Evolutionary conservation across 2,329 filamentous ascomycete genomes (phyloP).

Genomic region (Chaetomium sp.): DNA sequence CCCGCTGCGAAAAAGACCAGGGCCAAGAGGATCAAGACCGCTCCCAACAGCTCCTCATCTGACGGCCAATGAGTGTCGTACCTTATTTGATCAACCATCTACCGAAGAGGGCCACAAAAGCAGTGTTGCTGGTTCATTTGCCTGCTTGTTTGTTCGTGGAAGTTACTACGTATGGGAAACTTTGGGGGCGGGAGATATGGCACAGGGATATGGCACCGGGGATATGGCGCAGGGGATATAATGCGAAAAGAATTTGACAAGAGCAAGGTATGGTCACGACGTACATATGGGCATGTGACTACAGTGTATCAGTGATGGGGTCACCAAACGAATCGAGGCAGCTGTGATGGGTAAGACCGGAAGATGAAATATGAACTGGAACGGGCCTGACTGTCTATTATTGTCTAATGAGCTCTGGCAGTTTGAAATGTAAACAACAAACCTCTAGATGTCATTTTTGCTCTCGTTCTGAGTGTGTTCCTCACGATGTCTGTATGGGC

Average conservation of each 20-base stretch:
- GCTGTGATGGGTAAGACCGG: too few relatives aligned
- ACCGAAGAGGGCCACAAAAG: not conserved
- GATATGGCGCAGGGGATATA: not conserved
- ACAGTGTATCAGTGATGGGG: not conserved
- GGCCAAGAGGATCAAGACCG: slow-evolving; percentile 17
- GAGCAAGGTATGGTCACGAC: not conserved
- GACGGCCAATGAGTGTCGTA: slow-evolving; percentile 2
- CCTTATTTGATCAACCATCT: not conserved
- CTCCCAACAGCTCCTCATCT: slow-evolving; percentile 11
- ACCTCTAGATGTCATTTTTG: too few relatives aligned
- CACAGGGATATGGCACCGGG: not conserved
- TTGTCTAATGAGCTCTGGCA: too few relatives aligned
- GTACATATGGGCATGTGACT: not conserved
- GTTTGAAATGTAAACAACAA: too few relatives aligned
- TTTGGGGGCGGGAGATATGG: not conserved
- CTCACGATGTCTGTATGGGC: too few relatives aligned
- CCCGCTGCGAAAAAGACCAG: slow-evolving; percentile 17
- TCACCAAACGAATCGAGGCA: too few relatives aligned
- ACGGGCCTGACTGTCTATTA: too few relatives aligned
- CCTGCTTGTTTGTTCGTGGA: too few relatives aligned
- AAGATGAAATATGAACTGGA: too few relatives aligned
- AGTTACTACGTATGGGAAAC: not conserved
- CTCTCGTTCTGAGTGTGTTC: too few relatives aligned
- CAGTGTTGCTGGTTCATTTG: too few relatives aligned
- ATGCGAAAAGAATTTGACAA: not conserved